Evolutionary conservation across 2,329 filamentous ascomycete species (phyloP).

Genomic region (Nannizziopsis barbatae): DNA sequence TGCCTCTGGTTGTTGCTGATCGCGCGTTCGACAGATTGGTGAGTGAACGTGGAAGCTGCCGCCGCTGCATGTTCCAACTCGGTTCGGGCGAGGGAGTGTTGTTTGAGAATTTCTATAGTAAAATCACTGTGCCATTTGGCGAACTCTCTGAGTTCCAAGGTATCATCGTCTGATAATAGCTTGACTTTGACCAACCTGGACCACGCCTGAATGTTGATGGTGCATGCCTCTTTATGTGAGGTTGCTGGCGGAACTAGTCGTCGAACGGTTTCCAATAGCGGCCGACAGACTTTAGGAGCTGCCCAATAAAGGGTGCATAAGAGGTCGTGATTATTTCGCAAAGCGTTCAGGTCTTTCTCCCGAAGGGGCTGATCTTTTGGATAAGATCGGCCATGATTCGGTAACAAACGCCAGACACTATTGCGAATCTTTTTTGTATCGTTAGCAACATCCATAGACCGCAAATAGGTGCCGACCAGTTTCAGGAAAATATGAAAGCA

Average conservation of each 20-base stretch:
- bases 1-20: conserved; percentile 48
- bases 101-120: conserved; percentile 41
- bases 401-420: conserved; percentile 47
- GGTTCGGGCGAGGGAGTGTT: conserved; percentile 45
- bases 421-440: conserved; percentile 45
- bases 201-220: conserved; percentile 49
- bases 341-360: conserved; percentile 44
- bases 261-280: conserved; percentile 41
- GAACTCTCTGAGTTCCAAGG: conserved; percentile 38
- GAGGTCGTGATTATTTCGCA: conserved; percentile 52
- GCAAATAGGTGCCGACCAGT: conserved; percentile 42
- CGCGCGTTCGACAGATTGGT: conserved; percentile 40
- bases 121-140: conserved; percentile 47
- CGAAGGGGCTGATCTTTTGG: conserved; percentile 46
- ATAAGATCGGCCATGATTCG: conserved; percentile 50
- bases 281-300: conserved; percentile 43
- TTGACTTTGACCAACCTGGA: conserved; percentile 47
- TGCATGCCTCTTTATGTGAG: conserved; percentile 50
- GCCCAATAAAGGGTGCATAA: conserved; percentile 50
- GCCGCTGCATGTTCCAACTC: conserved; percentile 47
- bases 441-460: conserved; percentile 37
- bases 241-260: conserved; percentile 46
- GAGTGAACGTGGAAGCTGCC: conserved; percentile 32
- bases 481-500: conserved; percentile 52
- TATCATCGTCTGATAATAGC: conserved; percentile 41